Evolutionary conservation across 2,329 filamentous ascomycete species (phyloP).

Genomic region (Arthroderma sp.): DNA sequence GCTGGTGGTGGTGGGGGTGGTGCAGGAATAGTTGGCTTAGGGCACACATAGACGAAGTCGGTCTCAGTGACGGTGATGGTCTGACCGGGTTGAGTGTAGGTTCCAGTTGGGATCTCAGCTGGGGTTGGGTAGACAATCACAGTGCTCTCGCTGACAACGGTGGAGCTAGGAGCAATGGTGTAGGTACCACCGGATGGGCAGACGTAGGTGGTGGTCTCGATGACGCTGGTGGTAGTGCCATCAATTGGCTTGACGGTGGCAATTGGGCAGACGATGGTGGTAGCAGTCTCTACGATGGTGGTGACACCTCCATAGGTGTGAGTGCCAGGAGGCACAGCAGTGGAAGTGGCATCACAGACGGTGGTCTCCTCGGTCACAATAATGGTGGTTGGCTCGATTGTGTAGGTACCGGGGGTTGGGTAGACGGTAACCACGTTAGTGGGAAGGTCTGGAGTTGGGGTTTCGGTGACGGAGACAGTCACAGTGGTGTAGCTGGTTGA

Average conservation of each 20-base stretch:
- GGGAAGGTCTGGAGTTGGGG: conserved; percentile 24
- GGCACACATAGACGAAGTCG: conserved; percentile 56
- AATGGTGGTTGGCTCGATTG: conserved; percentile 59
- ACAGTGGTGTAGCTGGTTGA: conserved; percentile 27
- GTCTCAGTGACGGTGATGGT: conserved; percentile 57
- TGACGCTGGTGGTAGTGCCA: conserved; percentile 50
- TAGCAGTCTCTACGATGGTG: conserved; percentile 52
- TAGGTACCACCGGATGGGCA: conserved; percentile 64
- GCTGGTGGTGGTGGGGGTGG: conserved; percentile 17
- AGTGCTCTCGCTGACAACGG: conserved; percentile 39
- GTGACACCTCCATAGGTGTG: conserved; percentile 62
- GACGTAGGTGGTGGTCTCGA: conserved; percentile 57
- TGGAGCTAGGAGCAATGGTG: conserved; percentile 58
- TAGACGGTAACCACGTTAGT: conserved; percentile 39
- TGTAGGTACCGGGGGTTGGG: conserved; percentile 59
- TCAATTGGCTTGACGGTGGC: conserved; percentile 49
- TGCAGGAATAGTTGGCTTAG: conserved; percentile 41
- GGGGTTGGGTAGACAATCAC: conserved; percentile 51
- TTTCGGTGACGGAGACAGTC: conserved; percentile 19
- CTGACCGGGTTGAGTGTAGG: conserved; percentile 56
- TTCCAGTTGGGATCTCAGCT: conserved; percentile 52
- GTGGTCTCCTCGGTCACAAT: conserved; percentile 54
- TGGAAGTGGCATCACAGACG: conserved; percentile 50
- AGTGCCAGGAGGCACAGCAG: conserved; percentile 48
- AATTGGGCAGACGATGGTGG: conserved; percentile 57